Base-by-base conservation (phyloP, 495 filamentous ascomycete genomes). In the Cudoniella acicularis region DNA sequence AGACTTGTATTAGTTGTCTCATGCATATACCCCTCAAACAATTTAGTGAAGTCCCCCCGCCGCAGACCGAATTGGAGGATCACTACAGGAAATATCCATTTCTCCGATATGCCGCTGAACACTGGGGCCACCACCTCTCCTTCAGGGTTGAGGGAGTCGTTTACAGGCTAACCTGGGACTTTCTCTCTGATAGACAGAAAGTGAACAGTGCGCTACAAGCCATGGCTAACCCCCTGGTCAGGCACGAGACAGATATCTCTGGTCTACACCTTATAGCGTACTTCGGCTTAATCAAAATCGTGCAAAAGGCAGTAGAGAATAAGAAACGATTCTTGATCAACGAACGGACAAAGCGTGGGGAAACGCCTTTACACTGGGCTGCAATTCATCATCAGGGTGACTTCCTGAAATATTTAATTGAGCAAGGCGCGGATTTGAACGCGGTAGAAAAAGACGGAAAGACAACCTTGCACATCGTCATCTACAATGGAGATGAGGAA, bases 11-110 rank as follows among this genome's bases (percentile, higher is more conserved):
- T n/a, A n/a, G n/a, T n/a, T 81, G 78, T 62, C 23, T 75, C 20
- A 74, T 69, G 0, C 79, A 79, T 52, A 69, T 82, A 16, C 74
- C 62, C 1, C 77, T 75, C 24, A 18, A 42, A 30, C 10, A 18
- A 18, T 36, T 36, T 13, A 13, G 30, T 36, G 13, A 13, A 13
- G 13, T 36, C 30, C 30, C 30, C 13, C 6, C 3, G 8, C 13
- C 20, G 2, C 4, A 3, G 6, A 27, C 21, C 3, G 54, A 49
- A 16, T 3, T 56, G 6, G 36, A 3, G 4, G 54, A 17, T 3
- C 36, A 40, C 3, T 22, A 45, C 10, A 16, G 48, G 42, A 24
- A 47, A 27, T 24, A 56, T 56, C 18, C 21, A 3, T 27, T 56
- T 48, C 24, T 22, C 13, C 18, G 17, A 4, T 56, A 56, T 36